A percentile compares a stretch with the other conserved stretches of the same genome.
Evolutionary conservation across 345 rosid genomes (phyloP).

Genomic region (Leavenworthia alabamica): DNA sequence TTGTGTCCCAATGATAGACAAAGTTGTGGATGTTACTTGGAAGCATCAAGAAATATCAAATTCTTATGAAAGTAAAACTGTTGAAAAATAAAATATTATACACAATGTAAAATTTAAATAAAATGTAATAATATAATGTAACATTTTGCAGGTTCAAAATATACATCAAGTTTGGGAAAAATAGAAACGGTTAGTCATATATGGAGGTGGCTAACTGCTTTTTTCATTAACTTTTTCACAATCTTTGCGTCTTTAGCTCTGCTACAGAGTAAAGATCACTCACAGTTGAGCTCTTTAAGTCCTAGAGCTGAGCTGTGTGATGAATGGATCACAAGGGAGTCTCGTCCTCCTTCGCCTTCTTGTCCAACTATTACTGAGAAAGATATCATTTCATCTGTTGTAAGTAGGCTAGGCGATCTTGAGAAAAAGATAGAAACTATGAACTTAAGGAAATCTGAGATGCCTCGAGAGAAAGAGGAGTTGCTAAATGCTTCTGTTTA

Average conservation of each 20-base stretch:
- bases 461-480: slow-evolving; percentile 83
- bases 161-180: slow-evolving; percentile 21
- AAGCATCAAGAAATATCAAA: slow-evolving; percentile 31
- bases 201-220: slow-evolving; percentile 38
- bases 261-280: slow-evolving; percentile 29
- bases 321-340: slow-evolving; percentile 33
- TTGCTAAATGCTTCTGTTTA: slow-evolving; percentile 68
- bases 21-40: slow-evolving; percentile 66
- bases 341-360: slow-evolving; percentile 45
- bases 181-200: slow-evolving; percentile 27
- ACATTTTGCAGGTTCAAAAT: slow-evolving; percentile 33
- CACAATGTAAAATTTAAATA: background rate
- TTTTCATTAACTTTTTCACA: slow-evolving; percentile 37
- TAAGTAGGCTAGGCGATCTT: slow-evolving; percentile 52
- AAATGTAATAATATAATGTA: background rate
- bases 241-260: slow-evolving; percentile 34
- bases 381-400: slow-evolving; percentile 44
- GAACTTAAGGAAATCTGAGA: slow-evolving; percentile 43
- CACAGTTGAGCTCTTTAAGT: slow-evolving; percentile 24
- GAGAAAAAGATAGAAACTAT: slow-evolving; percentile 64
- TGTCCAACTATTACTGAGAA: slow-evolving; percentile 33
- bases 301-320: slow-evolving; percentile 21
- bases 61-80: slow-evolving; percentile 39
- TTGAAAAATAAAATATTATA: background rate
- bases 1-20: slow-evolving; percentile 68